Conservation (phyloP, 345 rosid genomes). For the Nephelium lappaceum region DNA sequence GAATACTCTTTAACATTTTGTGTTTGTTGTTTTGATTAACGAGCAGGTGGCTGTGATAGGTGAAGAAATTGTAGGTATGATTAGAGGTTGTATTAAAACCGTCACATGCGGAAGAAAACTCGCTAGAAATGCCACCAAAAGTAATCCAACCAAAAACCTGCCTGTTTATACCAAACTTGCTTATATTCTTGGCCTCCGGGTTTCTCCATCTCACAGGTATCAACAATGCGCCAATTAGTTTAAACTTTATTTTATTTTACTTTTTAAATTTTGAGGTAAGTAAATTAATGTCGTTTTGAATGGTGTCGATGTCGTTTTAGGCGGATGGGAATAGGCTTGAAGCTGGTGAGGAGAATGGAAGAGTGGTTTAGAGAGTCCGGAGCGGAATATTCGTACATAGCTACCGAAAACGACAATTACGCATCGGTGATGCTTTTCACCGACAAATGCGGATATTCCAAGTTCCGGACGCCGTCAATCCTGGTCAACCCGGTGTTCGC, state of each 20-base stretch:
- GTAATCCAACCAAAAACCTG: slow-evolving; percentile 25
- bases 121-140: slow-evolving; percentile 32
- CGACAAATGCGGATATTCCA: slow-evolving; percentile 84
- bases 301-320: slow-evolving; percentile 29
- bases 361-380: slow-evolving; percentile 83
- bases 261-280: not conserved
- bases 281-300: not conserved
- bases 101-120: slow-evolving; percentile 79
- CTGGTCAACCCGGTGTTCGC: slow-evolving; percentile 93
- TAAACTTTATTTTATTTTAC: not conserved
- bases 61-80: slow-evolving; percentile 79
- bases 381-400: slow-evolving; percentile 89
- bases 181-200: slow-evolving; percentile 87
- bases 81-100: slow-evolving; percentile 90
- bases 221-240: not conserved
- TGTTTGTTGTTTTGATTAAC: slow-evolving; percentile 5
- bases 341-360: slow-evolving; percentile 65
- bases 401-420: slow-evolving; percentile 87
- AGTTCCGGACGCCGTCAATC: slow-evolving; percentile 85
- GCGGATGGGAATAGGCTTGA: slow-evolving; percentile 91
- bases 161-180: slow-evolving; percentile 83
- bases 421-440: slow-evolving; percentile 91
- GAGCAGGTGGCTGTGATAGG: slow-evolving; percentile 85
- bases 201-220: slow-evolving; percentile 89
- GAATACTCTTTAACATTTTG: not conserved